A percentile compares a stretch with the other conserved stretches of the same genome.
phyloP scores from a whole-genome alignment of 2,329 filamentous ascomycete species.

The Aaosphaeria arxii region DNA sequence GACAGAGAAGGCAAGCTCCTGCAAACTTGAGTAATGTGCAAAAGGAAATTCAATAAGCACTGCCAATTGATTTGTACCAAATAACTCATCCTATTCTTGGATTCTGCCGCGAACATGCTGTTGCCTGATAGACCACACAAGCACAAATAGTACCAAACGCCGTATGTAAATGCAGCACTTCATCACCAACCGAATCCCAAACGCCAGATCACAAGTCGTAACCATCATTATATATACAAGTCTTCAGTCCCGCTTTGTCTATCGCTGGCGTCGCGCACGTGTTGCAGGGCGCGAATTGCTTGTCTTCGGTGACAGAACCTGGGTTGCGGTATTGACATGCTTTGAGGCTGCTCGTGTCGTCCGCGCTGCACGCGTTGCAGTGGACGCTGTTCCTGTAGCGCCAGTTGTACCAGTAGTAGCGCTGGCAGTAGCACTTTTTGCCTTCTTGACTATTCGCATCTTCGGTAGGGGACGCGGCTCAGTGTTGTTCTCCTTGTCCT shows the following conservation, averaged over 20 bases:
- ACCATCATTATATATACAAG: too few relatives aligned
- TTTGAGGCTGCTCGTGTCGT: slow-evolving; percentile 7
- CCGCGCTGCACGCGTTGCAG: slow-evolving; percentile 3
- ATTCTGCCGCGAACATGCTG: too few relatives aligned
- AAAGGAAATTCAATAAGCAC: too few relatives aligned
- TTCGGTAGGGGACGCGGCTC: slow-evolving; percentile 6
- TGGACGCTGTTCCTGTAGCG: neutral
- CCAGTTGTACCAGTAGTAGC: neutral
- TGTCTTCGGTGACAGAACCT: slow-evolving; percentile 9
- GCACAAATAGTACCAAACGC: too few relatives aligned
- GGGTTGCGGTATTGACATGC: slow-evolving; percentile 2
- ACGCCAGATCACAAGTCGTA: too few relatives aligned
- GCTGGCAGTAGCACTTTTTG: slow-evolving; percentile 1
- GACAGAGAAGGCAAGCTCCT: too few relatives aligned
- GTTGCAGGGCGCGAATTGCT: slow-evolving; percentile 5
- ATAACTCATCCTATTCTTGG: too few relatives aligned
- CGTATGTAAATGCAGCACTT: too few relatives aligned
- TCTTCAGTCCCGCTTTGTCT: neutral
- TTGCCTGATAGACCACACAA: too few relatives aligned
- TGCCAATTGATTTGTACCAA: too few relatives aligned
- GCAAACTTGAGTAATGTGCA: too few relatives aligned
- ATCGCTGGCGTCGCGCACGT: slow-evolving; percentile 4
- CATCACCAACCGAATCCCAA: too few relatives aligned
- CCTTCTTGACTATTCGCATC: slow-evolving; percentile 2
- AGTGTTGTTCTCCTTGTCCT: slow-evolving; percentile 26